A percentile compares a stretch with the other conserved stretches of the same genome.
Conservation (phyloP, 306 rosid genomes). For the Bauhinia variegata region DNA sequence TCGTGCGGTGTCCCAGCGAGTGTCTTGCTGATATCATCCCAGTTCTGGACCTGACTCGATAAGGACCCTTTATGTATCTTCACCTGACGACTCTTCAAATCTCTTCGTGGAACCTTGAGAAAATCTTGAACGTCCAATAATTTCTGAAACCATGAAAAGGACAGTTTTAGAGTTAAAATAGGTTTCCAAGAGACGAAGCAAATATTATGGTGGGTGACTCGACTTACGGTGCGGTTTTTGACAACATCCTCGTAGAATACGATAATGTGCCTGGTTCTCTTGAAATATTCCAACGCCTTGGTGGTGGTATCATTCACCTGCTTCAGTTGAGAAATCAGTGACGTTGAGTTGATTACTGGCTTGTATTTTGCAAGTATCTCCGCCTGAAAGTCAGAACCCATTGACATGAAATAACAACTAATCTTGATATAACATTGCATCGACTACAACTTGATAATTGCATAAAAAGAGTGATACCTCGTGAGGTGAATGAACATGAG, state of each 20-base stretch:
- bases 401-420: too few species aligned
- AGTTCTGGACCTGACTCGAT: conserved; percentile 67
- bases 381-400: conserved; percentile 76
- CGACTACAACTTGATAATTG: too few species aligned
- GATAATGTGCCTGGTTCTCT: conserved; percentile 77
- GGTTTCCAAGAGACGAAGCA: conserved; percentile 5
- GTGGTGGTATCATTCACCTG: conserved; percentile 74
- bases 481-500: conserved; percentile 87
- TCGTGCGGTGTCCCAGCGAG: conserved; percentile 70
- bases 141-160: conserved; percentile 64
- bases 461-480: conserved; percentile 62
- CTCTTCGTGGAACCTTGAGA: conserved; percentile 72
- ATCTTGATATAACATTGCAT: too few species aligned
- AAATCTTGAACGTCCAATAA: conserved; percentile 77
- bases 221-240: conserved; percentile 79
- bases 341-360: conserved; percentile 74
- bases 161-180: background rate
- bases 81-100: conserved; percentile 87
- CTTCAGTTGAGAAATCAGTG: conserved; percentile 59
- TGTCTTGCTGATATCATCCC: conserved; percentile 64
- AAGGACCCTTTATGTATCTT: conserved; percentile 86
- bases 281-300: conserved; percentile 89
- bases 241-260: conserved; percentile 89
- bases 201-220: too few species aligned
- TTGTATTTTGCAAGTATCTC: conserved; percentile 87